Percentiles rank a stretch among this genome's conserved stretches.
phyloP scores from a whole-genome alignment of 139 green algal species.

The Haematococcus lacustris region DNA sequence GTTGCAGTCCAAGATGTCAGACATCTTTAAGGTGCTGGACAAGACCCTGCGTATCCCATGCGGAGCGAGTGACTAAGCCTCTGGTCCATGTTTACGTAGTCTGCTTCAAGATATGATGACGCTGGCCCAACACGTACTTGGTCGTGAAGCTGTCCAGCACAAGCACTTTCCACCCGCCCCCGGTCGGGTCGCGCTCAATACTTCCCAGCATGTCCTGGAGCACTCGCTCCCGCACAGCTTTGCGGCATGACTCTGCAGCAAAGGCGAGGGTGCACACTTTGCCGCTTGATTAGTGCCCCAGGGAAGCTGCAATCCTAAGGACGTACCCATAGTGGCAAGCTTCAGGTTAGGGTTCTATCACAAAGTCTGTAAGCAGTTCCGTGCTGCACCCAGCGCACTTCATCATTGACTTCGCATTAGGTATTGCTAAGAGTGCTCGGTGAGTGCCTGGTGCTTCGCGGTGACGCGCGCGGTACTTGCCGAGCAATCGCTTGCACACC shows the following conservation, averaged over 20 bases:
- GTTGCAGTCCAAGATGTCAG: constrained; percentile 19
- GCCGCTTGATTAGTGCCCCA: no score
- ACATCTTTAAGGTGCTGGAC: constrained; percentile 19
- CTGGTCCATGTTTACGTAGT: not conserved
- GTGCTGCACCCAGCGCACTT: no score
- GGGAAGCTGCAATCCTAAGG: no score
- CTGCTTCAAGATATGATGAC: not conserved
- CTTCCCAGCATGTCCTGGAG: constrained; percentile 66
- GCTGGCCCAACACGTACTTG: not conserved
- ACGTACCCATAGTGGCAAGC: no score
- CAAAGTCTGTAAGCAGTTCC: no score
- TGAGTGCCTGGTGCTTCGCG: no score
- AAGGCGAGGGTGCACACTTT: not conserved
- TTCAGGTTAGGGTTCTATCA: no score
- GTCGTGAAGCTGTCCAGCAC: constrained; percentile 75
- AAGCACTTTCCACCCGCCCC: constrained; percentile 69
- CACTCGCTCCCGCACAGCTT: constrained; percentile 27
- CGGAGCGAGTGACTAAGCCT: no score
- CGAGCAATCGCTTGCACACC: no score
- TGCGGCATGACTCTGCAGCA: constrained; percentile 26
- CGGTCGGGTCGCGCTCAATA: constrained; percentile 32
- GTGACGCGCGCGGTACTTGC: no score
- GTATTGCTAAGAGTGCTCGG: no score
- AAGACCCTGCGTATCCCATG: constrained; percentile 12
- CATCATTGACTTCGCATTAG: no score